Percentiles rank a stretch among this genome's conserved stretches.
Conservation (phyloP, 352 stramenopile species). For the Phytophthora nicotianae region DNA sequence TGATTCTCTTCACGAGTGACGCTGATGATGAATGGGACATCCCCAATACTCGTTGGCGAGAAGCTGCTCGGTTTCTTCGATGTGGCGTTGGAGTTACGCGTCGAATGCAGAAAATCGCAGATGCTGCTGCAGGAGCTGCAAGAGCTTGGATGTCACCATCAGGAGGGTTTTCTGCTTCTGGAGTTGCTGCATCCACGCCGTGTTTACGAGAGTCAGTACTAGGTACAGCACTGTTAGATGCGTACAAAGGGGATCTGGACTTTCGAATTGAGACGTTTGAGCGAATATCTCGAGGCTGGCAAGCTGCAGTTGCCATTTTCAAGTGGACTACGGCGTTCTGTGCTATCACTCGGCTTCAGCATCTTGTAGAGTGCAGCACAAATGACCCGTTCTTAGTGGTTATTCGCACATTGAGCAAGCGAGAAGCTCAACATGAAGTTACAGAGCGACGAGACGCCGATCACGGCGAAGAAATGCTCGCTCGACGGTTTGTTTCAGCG, state of each 20-base stretch:
- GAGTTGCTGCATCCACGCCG: slow-evolving; percentile 30
- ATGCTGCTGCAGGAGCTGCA: slow-evolving; percentile 40
- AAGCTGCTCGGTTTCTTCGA: slow-evolving; percentile 59
- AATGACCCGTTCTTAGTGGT: slow-evolving; percentile 44
- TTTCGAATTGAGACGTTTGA: slow-evolving; percentile 63
- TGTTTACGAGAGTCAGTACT: slow-evolving; percentile 48
- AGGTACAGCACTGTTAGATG: slow-evolving; percentile 46
- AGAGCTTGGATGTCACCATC: slow-evolving; percentile 16
- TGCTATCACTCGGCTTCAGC: slow-evolving; percentile 51
- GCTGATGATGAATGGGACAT: slow-evolving; percentile 58
- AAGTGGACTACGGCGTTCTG: slow-evolving; percentile 58
- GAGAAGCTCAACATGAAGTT: slow-evolving; percentile 52
- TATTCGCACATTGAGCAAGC: slow-evolving; percentile 31
- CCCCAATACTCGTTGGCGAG: slow-evolving; percentile 60
- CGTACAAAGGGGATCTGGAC: slow-evolving; percentile 48
- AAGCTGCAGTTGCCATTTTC: slow-evolving; percentile 60
- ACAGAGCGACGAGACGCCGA: slow-evolving; percentile 45
- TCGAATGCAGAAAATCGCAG: slow-evolving; percentile 57
- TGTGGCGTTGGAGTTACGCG: slow-evolving; percentile 53
- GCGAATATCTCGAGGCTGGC: slow-evolving; percentile 46
- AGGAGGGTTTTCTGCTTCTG: slow-evolving; percentile 17
- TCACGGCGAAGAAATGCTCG: slow-evolving; percentile 41
- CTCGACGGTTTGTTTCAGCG: slow-evolving; percentile 64
- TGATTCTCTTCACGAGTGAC: slow-evolving; percentile 74
- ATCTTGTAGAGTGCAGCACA: slow-evolving; percentile 34